A percentile compares a stretch with the other conserved stretches of the same genome.
Evolutionary conservation across 495 filamentous ascomycete genomes (phyloP).

Genomic region (Hyaloscypha hepaticicola): DNA sequence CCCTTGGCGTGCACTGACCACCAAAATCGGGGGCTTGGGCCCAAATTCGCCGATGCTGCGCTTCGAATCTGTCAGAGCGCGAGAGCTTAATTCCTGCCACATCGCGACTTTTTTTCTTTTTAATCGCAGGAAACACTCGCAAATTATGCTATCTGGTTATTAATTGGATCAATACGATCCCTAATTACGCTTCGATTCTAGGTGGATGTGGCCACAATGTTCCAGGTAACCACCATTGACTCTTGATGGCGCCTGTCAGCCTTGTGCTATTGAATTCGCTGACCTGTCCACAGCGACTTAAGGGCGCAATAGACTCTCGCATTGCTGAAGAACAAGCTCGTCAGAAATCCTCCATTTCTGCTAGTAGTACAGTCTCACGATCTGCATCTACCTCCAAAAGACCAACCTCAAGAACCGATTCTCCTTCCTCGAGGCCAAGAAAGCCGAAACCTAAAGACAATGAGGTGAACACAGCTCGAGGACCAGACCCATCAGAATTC

Average conservation of each 20-base stretch:
- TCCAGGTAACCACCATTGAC: conserved; percentile 27
- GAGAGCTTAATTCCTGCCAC: background rate
- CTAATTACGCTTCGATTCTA: background rate
- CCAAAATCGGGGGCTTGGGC: background rate
- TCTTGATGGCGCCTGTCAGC: conserved; percentile 7
- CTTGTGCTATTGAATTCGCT: conserved; percentile 18
- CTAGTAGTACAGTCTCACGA: conserved; percentile 28
- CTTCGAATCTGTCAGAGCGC: conserved; percentile 1
- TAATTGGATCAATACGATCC: conserved; percentile 5
- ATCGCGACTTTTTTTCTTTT: background rate
- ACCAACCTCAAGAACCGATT: conserved; percentile 24
- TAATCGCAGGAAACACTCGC: background rate
- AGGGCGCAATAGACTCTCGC: conserved; percentile 78
- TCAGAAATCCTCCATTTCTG: conserved; percentile 54
- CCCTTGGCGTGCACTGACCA: conserved; percentile 9
- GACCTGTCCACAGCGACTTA: conserved; percentile 62
- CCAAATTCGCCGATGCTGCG: background rate
- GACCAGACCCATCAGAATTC: conserved; percentile 80
- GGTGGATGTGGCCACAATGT: conserved; percentile 30
- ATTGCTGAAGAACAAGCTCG: conserved; percentile 90
- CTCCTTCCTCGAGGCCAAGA: conserved; percentile 22
- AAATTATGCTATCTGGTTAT: conserved; percentile 12
- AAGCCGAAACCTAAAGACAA: conserved; percentile 26
- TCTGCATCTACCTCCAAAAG: conserved; percentile 21
- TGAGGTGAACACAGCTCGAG: conserved; percentile 22